Evolutionary conservation across 208 protist species (phyloP).

Genomic region (Acanthamoeba divionensis): DNA sequence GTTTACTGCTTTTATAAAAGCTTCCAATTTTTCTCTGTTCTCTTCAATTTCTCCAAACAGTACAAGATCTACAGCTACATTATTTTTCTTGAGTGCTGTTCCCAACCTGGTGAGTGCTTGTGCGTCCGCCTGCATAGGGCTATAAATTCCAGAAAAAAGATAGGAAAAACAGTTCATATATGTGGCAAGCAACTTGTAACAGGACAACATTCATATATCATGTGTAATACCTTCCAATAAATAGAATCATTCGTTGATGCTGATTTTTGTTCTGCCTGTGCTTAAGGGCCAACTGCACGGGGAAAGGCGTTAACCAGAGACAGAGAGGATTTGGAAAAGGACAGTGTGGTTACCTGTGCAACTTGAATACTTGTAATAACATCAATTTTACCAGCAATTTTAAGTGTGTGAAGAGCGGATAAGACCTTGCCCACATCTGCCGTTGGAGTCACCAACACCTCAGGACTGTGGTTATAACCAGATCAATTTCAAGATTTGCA

Average conservation of each 20-base stretch:
- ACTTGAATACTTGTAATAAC: slow-evolving; percentile 90
- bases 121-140: neutral
- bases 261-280: slow-evolving; percentile 94
- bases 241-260: slow-evolving; percentile 95
- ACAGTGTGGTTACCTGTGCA: slow-evolving; percentile 72
- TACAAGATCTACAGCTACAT: slow-evolving; percentile 95
- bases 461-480: slow-evolving; percentile 46
- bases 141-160: slow-evolving; percentile 32
- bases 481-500: no score
- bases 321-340: neutral
- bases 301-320: neutral
- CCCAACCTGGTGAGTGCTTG: slow-evolving; percentile 89
- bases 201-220: slow-evolving; percentile 64
- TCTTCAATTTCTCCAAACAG: slow-evolving; percentile 91
- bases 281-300: slow-evolving; percentile 89
- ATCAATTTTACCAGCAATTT: slow-evolving; percentile 86
- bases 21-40: slow-evolving; percentile 87
- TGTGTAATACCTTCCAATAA: slow-evolving; percentile 95
- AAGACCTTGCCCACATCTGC: slow-evolving; percentile 92
- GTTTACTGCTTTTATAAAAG: slow-evolving; percentile 81
- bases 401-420: slow-evolving; percentile 85
- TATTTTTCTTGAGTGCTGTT: slow-evolving; percentile 95
- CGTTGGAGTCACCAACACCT: slow-evolving; percentile 85
- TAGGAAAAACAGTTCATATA: neutral
- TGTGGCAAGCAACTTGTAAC: neutral